A percentile compares a stretch with the other conserved stretches of the same genome.
These are phyloP conservation scores for Prinsepia uniflora DNA, from an alignment of 306 rosid genomes.

Conservation along the genomic window DNA sequence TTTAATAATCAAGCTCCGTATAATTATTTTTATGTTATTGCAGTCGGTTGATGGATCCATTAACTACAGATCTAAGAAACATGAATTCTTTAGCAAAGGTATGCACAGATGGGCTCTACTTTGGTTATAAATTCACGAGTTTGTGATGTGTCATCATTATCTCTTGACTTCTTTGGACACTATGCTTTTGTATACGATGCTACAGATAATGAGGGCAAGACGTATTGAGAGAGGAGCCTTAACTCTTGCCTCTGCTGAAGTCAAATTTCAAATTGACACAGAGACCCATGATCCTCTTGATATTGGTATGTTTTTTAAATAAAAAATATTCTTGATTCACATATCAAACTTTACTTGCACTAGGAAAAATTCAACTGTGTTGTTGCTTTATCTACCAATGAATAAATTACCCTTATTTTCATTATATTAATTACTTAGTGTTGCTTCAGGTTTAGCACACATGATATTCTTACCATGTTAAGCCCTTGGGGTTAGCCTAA, in stretches of 20 bases:
- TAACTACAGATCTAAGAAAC: conserved; percentile 82
- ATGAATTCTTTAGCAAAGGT: conserved; percentile 96
- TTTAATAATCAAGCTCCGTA: conserved; percentile 12
- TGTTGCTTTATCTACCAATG: neutral
- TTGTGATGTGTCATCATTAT: conserved; percentile 13
- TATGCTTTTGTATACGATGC: conserved; percentile 24
- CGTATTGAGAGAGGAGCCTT: conserved; percentile 94
- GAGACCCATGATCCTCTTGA: conserved; percentile 99
- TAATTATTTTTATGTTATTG: conserved; percentile 25
- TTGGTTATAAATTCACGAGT: conserved; percentile 6
- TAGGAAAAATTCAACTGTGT: neutral
- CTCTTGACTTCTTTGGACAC: conserved; percentile 26
- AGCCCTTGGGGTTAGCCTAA: neutral
- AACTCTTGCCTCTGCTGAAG: conserved; percentile 99
- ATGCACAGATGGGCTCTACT: conserved; percentile 24
- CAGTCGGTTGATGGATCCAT: conserved; percentile 96
- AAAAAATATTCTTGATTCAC: neutral
- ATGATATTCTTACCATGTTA: neutral
- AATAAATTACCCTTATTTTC: neutral
- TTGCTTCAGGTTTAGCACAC: neutral
- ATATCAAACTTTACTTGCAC: neutral
- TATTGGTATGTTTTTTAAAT: conserved; percentile 54
- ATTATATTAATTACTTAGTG: neutral
- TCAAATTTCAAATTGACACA: conserved; percentile 94
- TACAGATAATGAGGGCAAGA: conserved; percentile 85